These are phyloP conservation scores for Magnusiomyces starmeri DNA, from an alignment of 1,139 yeast genomes.

Conservation along the genomic window DNA sequence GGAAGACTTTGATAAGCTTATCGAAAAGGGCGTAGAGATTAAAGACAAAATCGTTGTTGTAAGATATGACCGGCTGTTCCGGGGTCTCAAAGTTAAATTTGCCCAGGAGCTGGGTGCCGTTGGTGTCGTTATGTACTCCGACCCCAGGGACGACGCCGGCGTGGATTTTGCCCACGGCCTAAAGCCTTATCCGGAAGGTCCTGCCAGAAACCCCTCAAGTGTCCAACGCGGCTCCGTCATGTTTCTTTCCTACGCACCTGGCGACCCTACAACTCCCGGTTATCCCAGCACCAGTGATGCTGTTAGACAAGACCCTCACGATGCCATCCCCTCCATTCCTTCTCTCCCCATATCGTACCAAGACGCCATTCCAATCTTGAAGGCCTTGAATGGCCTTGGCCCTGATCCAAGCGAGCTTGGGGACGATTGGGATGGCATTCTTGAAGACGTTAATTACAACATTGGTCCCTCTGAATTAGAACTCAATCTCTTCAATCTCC, in stretches of 20 bases:
- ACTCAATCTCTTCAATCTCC: slow-evolving; percentile 47
- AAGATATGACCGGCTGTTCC: slow-evolving; percentile 52
- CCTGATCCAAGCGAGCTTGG: slow-evolving; percentile 32
- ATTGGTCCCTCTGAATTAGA: slow-evolving; percentile 55
- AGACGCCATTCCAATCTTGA: slow-evolving; percentile 51
- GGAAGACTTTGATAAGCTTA: slow-evolving; percentile 46
- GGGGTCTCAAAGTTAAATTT: slow-evolving; percentile 62
- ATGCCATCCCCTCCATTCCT: slow-evolving; percentile 53
- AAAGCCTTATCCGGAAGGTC: slow-evolving; percentile 56
- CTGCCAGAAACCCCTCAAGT: slow-evolving; percentile 59
- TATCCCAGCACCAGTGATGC: slow-evolving; percentile 54
- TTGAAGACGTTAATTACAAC: slow-evolving; percentile 44
- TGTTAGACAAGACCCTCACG: slow-evolving; percentile 42
- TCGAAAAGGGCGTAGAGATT: slow-evolving; percentile 41
- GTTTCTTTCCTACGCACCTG: slow-evolving; percentile 69
- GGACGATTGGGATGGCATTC: slow-evolving; percentile 43
- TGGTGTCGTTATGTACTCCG: slow-evolving; percentile 56
- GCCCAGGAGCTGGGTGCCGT: slow-evolving; percentile 58
- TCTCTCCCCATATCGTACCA: slow-evolving; percentile 52
- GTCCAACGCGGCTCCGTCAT: slow-evolving; percentile 83
- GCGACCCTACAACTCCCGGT: slow-evolving; percentile 89
- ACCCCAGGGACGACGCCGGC: slow-evolving; percentile 58
- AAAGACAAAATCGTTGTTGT: slow-evolving; percentile 51
- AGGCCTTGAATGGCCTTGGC: slow-evolving; percentile 51
- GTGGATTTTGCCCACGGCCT: slow-evolving; percentile 45